A percentile compares a stretch with the other conserved stretches of the same genome.
Conservation (phyloP, 73 alveolate species). For the Breviolum minutum region DNA sequence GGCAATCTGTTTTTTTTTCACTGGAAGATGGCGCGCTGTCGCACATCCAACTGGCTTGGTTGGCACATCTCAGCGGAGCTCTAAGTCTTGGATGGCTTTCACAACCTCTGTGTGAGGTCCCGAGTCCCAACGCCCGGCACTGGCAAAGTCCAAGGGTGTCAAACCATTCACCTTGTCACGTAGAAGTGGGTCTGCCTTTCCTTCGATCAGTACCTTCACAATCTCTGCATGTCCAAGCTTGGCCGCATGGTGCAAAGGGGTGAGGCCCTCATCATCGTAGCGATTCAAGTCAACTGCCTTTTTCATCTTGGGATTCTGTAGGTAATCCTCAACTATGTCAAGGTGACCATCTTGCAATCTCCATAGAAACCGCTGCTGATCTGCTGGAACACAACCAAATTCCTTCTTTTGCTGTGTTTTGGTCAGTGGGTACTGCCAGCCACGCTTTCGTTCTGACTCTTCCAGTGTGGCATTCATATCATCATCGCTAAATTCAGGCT, state of each 20-base stretch:
- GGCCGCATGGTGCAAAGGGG: conserved; percentile 78
- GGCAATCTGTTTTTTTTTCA: too few species aligned
- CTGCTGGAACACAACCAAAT: conserved; percentile 89
- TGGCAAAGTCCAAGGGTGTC: conserved; percentile 33
- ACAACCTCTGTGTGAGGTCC: conserved; percentile 43
- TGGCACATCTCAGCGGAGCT: neutral
- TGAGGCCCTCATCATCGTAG: conserved; percentile 65
- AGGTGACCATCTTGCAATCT: conserved; percentile 84
- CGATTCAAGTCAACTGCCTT: conserved; percentile 79
- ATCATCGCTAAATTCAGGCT: conserved; percentile 91
- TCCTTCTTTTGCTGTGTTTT: conserved; percentile 83
- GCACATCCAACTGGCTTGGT: neutral
- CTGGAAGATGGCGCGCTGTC: too few species aligned
- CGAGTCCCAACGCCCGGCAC: conserved; percentile 26
- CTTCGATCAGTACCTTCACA: conserved; percentile 64
- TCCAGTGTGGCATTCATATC: conserved; percentile 74
- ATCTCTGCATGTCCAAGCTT: conserved; percentile 75
- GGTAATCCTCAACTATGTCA: conserved; percentile 84
- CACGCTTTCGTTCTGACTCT: conserved; percentile 87
- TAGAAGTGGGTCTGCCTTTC: conserved; percentile 54
- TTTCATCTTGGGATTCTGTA: conserved; percentile 69
- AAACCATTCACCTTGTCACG: conserved; percentile 31
- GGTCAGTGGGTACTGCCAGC: conserved; percentile 94
- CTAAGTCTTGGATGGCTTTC: conserved; percentile 55
- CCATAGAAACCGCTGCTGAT: conserved; percentile 88